Evolutionary conservation across 2,329 filamentous ascomycete genomes (phyloP).

Genomic region (Didymella exigua): DNA sequence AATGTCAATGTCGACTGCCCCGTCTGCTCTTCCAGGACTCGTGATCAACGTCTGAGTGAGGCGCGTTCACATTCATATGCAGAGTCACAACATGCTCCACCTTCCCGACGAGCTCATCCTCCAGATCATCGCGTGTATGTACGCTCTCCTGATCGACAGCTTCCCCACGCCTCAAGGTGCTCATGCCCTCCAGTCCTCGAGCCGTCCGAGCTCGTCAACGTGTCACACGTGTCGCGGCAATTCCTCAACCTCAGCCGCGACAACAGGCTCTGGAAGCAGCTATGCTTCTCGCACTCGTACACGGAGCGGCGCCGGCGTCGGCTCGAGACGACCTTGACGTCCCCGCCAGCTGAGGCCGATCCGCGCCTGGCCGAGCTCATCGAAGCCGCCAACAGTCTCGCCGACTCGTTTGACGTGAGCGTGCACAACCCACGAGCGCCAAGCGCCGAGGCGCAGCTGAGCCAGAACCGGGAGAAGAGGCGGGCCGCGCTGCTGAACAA

Average conservation of each 20-base stretch:
- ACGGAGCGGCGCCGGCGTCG: slow-evolving; percentile 66
- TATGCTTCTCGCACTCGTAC: slow-evolving; percentile 51
- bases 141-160: background rate
- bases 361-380: slow-evolving; percentile 52
- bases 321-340: slow-evolving; percentile 26
- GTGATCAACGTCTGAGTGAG: background rate
- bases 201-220: slow-evolving; percentile 65
- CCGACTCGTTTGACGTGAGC: slow-evolving; percentile 29
- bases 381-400: slow-evolving; percentile 48
- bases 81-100: slow-evolving; percentile 23
- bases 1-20: background rate
- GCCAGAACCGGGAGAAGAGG: slow-evolving; percentile 46
- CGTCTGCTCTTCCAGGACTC: too few relatives aligned
- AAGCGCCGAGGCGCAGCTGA: slow-evolving; percentile 38
- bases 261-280: slow-evolving; percentile 74
- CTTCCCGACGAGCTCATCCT: slow-evolving; percentile 51
- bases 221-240: slow-evolving; percentile 72
- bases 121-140: slow-evolving; percentile 50
- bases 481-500: slow-evolving; percentile 69
- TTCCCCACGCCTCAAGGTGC: background rate
- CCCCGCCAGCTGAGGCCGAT: slow-evolving; percentile 39
- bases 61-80: background rate
- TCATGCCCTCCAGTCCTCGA: slow-evolving; percentile 59
- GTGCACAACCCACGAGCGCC: slow-evolving; percentile 37
- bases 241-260: slow-evolving; percentile 67